These are phyloP conservation scores for Lablab purpureus DNA, from an alignment of 306 rosid species.

Conservation along the genomic window DNA sequence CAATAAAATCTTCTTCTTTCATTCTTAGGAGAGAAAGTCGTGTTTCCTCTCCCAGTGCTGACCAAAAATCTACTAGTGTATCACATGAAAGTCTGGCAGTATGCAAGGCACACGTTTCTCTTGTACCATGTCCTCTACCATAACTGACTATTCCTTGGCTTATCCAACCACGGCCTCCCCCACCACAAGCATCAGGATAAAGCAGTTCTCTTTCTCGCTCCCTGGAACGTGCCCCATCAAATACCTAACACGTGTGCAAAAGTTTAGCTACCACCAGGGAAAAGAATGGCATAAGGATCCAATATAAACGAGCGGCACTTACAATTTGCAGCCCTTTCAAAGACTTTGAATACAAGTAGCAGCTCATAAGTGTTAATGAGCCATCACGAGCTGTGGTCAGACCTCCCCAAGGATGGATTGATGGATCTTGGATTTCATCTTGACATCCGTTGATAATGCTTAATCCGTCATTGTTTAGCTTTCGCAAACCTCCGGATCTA, in stretches of 20 bases:
- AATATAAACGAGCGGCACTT: constrained; percentile 47
- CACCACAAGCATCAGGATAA: constrained; percentile 99
- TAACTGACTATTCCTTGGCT: constrained; percentile 91
- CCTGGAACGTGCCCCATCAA: constrained; percentile 95
- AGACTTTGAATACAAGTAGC: constrained; percentile 84
- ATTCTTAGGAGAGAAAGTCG: constrained; percentile 91
- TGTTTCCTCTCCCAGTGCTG: constrained; percentile 98
- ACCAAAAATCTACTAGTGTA: constrained; percentile 97
- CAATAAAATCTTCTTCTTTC: constrained; percentile 99
- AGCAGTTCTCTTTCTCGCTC: constrained; percentile 98
- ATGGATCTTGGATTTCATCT: constrained; percentile 92
- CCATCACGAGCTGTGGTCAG: constrained; percentile 89
- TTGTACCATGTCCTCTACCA: constrained; percentile 96
- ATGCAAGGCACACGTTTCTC: constrained; percentile 98
- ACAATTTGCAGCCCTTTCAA: constrained; percentile 88
- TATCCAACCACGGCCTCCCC: constrained; percentile 99
- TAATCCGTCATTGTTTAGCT: constrained; percentile 62
- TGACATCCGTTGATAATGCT: constrained; percentile 58
- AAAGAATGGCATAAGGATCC: constrained; percentile 6
- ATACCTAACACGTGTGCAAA: constrained; percentile 70
- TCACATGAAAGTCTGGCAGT: constrained; percentile 98
- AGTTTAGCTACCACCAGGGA: constrained; percentile 43
- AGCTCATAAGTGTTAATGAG: constrained; percentile 84
- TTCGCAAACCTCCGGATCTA: constrained; percentile 60
- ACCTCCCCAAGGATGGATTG: constrained; percentile 99